Evolutionary conservation across 2,329 filamentous ascomycete genomes (phyloP).

Genomic region (Calonectria hongkongensis): DNA sequence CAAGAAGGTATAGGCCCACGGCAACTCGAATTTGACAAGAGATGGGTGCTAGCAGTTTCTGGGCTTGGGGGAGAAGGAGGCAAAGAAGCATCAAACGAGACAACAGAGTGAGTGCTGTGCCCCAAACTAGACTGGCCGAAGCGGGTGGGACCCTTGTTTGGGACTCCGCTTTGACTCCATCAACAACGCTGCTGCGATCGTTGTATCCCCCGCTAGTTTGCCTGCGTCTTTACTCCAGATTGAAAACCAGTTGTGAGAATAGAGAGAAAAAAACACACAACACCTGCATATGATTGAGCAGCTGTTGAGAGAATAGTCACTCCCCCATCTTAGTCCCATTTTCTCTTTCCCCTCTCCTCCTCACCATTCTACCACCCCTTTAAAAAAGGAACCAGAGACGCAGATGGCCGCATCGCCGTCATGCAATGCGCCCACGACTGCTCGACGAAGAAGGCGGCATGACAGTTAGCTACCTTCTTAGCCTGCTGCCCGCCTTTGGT

Average conservation of each 20-base stretch:
- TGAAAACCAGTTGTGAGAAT: slow-evolving; percentile 1
- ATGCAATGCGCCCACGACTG: slow-evolving; percentile 19
- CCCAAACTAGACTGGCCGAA: slow-evolving; percentile 23
- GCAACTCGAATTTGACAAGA: slow-evolving; percentile 25
- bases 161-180: slow-evolving; percentile 24
- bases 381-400: neutral
- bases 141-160: slow-evolving; percentile 22
- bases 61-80: neutral
- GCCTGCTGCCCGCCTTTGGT: slow-evolving; percentile 7
- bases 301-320: neutral
- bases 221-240: slow-evolving; percentile 15
- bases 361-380: neutral
- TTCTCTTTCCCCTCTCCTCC: neutral
- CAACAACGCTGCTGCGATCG: slow-evolving; percentile 21
- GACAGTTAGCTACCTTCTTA: slow-evolving; percentile 13
- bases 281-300: neutral
- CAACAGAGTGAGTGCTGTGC: slow-evolving; percentile 11
- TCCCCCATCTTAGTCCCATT: neutral
- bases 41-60: neutral
- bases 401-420: slow-evolving; percentile 1
- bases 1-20: slow-evolving; percentile 37
- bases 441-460: slow-evolving; percentile 6
- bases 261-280: neutral
- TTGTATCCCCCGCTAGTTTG: slow-evolving; percentile 29
- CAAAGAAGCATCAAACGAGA: slow-evolving; percentile 18